Conservation (phyloP, 2,329 filamentous ascomycete species). For the Botrytis aclada region DNA sequence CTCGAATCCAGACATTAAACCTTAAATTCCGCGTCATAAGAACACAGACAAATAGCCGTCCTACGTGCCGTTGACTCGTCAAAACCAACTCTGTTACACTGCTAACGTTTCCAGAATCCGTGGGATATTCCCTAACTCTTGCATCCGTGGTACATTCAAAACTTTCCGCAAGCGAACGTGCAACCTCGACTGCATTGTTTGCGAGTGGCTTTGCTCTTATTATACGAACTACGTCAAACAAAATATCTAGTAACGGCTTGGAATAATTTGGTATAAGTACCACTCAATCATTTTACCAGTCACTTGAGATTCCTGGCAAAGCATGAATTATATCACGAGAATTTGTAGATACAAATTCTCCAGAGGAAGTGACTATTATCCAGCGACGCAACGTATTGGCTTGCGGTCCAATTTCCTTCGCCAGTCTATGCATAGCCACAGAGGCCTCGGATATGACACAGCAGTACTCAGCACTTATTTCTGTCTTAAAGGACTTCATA, state of each 20-base stretch:
- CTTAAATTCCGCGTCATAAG: too few species aligned
- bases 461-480: too few species aligned
- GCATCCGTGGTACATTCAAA: background rate
- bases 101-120: too few species aligned
- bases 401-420: background rate
- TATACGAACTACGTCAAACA: background rate
- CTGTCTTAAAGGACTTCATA: background rate
- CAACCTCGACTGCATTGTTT: accelerated
- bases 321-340: background rate
- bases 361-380: background rate
- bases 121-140: background rate
- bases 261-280: background rate
- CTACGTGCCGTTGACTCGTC: too few species aligned
- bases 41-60: too few species aligned
- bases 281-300: background rate
- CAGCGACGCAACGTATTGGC: background rate
- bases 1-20: too few species aligned
- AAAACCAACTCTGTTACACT: too few species aligned
- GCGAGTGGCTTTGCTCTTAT: too few species aligned
- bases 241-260: background rate
- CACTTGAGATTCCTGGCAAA: background rate
- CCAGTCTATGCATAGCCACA: background rate
- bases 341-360: too few species aligned
- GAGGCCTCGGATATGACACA: background rate
- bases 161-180: background rate